Evolutionary conservation across 1,139 yeast genomes (phyloP).

Genomic region (Magnusiomyces tetraspermus): DNA sequence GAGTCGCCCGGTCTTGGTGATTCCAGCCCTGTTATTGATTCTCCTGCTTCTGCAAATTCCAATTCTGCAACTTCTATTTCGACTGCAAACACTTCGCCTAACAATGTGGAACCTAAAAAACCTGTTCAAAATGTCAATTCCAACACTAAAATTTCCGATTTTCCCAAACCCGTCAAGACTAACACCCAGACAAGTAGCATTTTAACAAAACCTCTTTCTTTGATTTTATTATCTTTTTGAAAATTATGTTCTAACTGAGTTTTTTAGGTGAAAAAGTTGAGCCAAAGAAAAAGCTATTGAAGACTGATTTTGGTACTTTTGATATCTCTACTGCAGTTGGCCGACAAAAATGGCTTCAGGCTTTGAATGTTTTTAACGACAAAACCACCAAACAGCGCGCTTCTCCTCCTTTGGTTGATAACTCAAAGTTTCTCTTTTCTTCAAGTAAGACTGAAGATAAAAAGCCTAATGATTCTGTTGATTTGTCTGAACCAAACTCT

Average conservation of each 20-base stretch:
- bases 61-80: background rate
- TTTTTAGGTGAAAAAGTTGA: conserved; percentile 23
- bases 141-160: background rate
- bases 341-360: conserved; percentile 21
- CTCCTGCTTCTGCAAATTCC: background rate
- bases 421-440: conserved; percentile 1
- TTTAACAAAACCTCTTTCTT: background rate
- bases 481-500: conserved; percentile 8
- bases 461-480: background rate
- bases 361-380: conserved; percentile 14
- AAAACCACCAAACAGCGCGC: conserved; percentile 4
- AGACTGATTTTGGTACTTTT: conserved; percentile 28
- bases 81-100: conserved; percentile 1
- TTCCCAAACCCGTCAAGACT: background rate
- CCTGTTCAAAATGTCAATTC: background rate
- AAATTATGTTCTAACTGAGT: background rate
- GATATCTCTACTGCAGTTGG: conserved; percentile 25
- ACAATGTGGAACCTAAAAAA: background rate
- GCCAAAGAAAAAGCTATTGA: conserved; percentile 31
- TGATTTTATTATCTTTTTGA: background rate
- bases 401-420: conserved; percentile 3
- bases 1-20: background rate
- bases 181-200: background rate
- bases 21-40: background rate
- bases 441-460: background rate